These are phyloP conservation scores for Aphanomyces invadans DNA, from an alignment of 352 stramenopile genomes.

Conservation along the genomic window DNA sequence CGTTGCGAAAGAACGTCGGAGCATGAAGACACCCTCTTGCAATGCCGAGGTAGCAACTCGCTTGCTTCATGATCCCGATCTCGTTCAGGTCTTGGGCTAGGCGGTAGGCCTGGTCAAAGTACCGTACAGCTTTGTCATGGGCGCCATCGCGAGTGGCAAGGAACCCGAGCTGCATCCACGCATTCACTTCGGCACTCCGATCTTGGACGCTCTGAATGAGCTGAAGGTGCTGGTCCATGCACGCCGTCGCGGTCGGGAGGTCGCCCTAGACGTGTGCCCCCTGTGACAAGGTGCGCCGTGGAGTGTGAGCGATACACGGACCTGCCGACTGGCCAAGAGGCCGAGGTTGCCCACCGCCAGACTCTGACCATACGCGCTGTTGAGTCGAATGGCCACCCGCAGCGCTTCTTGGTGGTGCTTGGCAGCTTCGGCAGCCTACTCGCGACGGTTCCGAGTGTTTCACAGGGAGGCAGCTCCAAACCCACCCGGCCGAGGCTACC, in stretches of 20 bases:
- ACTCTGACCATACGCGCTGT: conserved; percentile 78
- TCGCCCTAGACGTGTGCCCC: conserved; percentile 34
- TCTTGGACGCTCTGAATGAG: conserved; percentile 81
- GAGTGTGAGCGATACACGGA: no score
- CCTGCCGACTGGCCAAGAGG: conserved; percentile 70
- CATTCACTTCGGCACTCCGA: conserved; percentile 62
- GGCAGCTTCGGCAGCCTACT: conserved; percentile 55
- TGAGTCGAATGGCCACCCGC: conserved; percentile 74
- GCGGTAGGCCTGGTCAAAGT: conserved; percentile 74
- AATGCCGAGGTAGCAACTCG: conserved; percentile 71
- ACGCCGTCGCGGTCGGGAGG: conserved; percentile 62
- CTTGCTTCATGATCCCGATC: conserved; percentile 61
- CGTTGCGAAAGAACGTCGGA: conserved; percentile 21
- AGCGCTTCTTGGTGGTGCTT: conserved; percentile 82
- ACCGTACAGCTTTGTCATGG: conserved; percentile 57
- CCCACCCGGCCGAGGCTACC: conserved; percentile 45
- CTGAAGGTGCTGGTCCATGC: conserved; percentile 86
- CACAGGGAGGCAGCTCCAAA: no score
- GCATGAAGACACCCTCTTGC: conserved; percentile 62
- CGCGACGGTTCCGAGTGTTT: background rate
- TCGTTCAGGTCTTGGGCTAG: conserved; percentile 61
- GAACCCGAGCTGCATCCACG: conserved; percentile 80
- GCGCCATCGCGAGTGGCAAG: conserved; percentile 49
- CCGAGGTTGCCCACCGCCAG: conserved; percentile 83
- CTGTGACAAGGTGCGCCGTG: no score